Evolutionary conservation across 2,329 filamentous ascomycete species (phyloP).

Genomic region (Ophiocordyceps unilateralis): DNA sequence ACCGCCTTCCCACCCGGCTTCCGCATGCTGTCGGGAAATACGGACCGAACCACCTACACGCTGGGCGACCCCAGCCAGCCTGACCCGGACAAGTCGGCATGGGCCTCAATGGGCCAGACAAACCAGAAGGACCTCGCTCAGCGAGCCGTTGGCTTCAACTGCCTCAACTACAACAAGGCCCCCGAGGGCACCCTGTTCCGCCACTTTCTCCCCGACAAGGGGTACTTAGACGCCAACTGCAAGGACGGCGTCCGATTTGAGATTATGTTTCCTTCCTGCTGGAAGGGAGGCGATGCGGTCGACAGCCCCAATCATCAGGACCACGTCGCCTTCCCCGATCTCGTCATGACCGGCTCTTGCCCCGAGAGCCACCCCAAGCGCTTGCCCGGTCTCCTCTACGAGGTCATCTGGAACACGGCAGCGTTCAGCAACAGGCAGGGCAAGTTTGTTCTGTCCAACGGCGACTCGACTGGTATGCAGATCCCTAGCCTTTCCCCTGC

Average conservation of each 20-base stretch:
- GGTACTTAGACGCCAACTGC: conserved; percentile 66
- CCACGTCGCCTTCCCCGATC: conserved; percentile 63
- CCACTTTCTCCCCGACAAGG: conserved; percentile 66
- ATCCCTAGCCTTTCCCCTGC: background rate
- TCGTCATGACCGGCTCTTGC: conserved; percentile 62
- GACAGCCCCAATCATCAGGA: conserved; percentile 37
- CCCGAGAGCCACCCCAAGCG: conserved; percentile 51
- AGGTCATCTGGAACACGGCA: conserved; percentile 68
- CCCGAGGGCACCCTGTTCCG: conserved; percentile 64
- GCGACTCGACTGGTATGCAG: conserved; percentile 51
- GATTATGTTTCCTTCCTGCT: conserved; percentile 79
- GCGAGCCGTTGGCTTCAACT: conserved; percentile 88
- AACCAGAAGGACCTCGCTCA: conserved; percentile 52
- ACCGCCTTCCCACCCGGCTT: conserved; percentile 62
- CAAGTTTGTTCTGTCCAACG: conserved; percentile 60
- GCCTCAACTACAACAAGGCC: conserved; percentile 55
- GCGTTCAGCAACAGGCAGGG: conserved; percentile 45
- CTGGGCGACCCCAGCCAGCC: conserved; percentile 48
- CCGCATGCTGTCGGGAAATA: conserved; percentile 67
- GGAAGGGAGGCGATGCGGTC: conserved; percentile 53
- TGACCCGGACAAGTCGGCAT: conserved; percentile 50
- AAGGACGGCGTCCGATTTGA: conserved; percentile 67
- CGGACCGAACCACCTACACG: conserved; percentile 49
- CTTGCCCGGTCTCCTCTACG: conserved; percentile 62
- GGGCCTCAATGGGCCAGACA: conserved; percentile 46